Base-by-base conservation (phyloP, 2,329 filamentous ascomycete genomes). In the Chaetomiaceae sp. region DNA sequence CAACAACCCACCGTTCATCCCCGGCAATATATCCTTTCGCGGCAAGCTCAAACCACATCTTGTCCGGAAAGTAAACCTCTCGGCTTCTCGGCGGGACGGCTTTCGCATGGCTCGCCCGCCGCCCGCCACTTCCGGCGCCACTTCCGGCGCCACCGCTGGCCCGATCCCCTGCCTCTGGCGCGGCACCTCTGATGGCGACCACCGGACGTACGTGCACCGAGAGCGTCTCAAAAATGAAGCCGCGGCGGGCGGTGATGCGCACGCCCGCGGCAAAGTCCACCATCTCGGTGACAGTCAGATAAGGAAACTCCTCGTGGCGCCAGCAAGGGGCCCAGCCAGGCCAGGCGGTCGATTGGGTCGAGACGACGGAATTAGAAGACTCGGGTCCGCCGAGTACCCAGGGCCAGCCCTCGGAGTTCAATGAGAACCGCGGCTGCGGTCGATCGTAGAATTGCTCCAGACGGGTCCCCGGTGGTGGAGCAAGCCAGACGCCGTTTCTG, bases 1-100 rank as follows among this genome's bases (percentile, higher is more conserved):
- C 82, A 10, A 85, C 65, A n/a, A 85, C 48, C 74, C 81, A 85
- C 50, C 79, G 67, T 65, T 85, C 82, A 55, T 82, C 79, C 1
- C 81, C 83, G 32, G 68, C 75, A 14, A 86, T 78, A 55, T 72
- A 72, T 1, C 79, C 81, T 60, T 74, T 78, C 1, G 64, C 73
- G 42, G 79, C 66, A 30, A 85, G 62, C 61, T 78, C 70, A 18
- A 64, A 62, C 69, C 76, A 78, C 46, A 79, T 66, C 5, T 68
- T 66, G 30, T 75, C 69, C 4, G 61, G 58, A 42, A 80, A 74
- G 45, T 71, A 67, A 3, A 70, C 65, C 61, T 77, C 73, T 18
- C 64, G 61, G 14, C 33, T 18, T 30, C 52, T 54, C 14, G 25
- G 50, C n/a, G 38, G 13, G 8, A 50, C 36, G 5, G 44, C 50